phyloP scores from a whole-genome alignment of 176 grass and related monocot genomes.

The Paspalum vaginatum region DNA sequence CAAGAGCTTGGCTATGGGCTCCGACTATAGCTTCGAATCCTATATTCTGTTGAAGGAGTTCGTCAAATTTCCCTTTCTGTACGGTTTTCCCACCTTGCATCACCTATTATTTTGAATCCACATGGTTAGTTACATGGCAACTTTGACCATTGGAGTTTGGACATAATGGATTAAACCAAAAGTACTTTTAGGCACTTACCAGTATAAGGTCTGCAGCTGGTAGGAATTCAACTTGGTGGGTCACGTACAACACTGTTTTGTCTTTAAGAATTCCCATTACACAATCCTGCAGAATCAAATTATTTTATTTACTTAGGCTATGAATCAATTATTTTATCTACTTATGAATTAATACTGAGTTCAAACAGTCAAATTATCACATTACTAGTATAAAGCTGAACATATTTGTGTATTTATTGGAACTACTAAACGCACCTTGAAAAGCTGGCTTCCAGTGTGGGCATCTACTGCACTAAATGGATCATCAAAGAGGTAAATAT shows the following conservation, averaged over 20 bases:
- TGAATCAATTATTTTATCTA: background rate
- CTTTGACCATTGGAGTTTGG: conserved; percentile 3
- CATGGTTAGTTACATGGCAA: conserved; percentile 36
- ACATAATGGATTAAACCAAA: conserved; percentile 6
- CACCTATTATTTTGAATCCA: conserved; percentile 65
- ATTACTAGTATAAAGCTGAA: conserved; percentile 6
- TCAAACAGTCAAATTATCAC: conserved; percentile 14
- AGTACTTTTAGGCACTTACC: conserved; percentile 53
- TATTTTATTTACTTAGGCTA: conserved; percentile 24
- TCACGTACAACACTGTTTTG: conserved; percentile 93
- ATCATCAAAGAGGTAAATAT: conserved; percentile 95
- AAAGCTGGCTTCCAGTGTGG: conserved; percentile 89
- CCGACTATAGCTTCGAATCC: conserved; percentile 93
- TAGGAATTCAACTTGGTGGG: conserved; percentile 99
- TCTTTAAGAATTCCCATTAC: conserved; percentile 87
- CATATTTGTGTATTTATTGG: conserved; percentile 22
- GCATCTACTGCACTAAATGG: conserved; percentile 98
- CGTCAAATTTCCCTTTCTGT: conserved; percentile 82
- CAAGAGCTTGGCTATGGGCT: conserved; percentile 87
- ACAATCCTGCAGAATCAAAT: conserved; percentile 70
- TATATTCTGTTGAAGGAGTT: conserved; percentile 82
- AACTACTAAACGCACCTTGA: conserved; percentile 63
- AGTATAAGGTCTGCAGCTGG: conserved; percentile 88
- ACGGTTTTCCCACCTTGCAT: conserved; percentile 87
- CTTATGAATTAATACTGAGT: background rate